Conservation (phyloP, 345 rosid genomes). For the Raphanus sativus region DNA sequence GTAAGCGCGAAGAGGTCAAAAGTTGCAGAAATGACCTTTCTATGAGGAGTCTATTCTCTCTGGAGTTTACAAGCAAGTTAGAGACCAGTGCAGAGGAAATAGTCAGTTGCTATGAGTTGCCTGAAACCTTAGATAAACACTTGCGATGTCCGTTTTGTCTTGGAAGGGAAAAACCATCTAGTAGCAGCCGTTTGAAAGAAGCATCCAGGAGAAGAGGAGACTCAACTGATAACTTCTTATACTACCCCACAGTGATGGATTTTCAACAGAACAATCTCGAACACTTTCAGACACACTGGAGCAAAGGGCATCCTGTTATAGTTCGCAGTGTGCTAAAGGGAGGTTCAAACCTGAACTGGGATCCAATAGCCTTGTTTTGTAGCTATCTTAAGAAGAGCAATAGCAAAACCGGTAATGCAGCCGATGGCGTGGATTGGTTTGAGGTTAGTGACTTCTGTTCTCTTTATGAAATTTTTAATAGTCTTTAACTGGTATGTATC, state of each 20-base stretch:
- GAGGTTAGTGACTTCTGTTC: constrained; percentile 60
- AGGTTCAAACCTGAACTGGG: constrained; percentile 67
- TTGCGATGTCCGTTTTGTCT: constrained; percentile 67
- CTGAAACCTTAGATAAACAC: constrained; percentile 58
- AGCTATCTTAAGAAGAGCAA: constrained; percentile 63
- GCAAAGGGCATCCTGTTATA: constrained; percentile 86
- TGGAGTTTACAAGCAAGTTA: constrained; percentile 61
- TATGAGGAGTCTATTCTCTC: constrained; percentile 54
- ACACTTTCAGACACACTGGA: constrained; percentile 95
- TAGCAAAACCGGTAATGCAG: constrained; percentile 37
- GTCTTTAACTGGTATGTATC: constrained; percentile 1
- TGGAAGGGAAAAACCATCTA: constrained; percentile 45
- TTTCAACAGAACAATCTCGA: constrained; percentile 65
- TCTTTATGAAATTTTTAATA: background rate
- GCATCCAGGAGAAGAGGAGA: constrained; percentile 72
- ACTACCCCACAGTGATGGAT: constrained; percentile 56
- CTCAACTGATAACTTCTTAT: constrained; percentile 64
- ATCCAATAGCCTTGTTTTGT: constrained; percentile 81
- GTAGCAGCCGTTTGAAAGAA: constrained; percentile 54
- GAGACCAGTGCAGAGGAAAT: constrained; percentile 83
- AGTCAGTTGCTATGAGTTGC: constrained; percentile 82
- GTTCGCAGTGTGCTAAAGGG: constrained; percentile 62
- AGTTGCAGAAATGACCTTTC: constrained; percentile 59
- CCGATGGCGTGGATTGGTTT: constrained; percentile 66
- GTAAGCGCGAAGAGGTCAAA: constrained; percentile 47